Base-by-base conservation (phyloP, 2,329 filamentous ascomycete genomes). In the Cytospora paraplurivora region DNA sequence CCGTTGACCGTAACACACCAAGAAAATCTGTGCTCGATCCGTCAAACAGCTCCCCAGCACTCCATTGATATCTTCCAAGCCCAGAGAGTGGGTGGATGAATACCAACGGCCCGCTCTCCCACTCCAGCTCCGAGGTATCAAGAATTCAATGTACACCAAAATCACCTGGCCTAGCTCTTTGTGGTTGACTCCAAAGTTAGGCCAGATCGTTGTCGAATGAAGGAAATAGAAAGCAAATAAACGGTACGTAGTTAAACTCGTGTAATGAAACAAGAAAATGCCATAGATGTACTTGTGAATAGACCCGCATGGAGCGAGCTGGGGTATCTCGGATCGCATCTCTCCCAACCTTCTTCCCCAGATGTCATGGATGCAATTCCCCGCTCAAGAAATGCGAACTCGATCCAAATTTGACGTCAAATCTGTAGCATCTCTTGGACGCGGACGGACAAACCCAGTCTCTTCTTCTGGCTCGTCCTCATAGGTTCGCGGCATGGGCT, bases 241-340 rank as follows among this genome's bases (percentile, higher is more conserved):
- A 47, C 37, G 27, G 21, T 54, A n/a, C 47, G 57, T 60, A 52
- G 35, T 60, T 60, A 60, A 63, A 60, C 35, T 34, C 50, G 56
- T 56, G 52, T 60, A 60, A 41, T 32, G 52, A 53, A 56, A 51
- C n/a, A 62, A 62, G 57, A 41, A 51, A 38, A 59, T 41, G 58
- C 41, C 47, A 57, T 59, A 53, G 38, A 32, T 62, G 37, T 37
- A 56, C 27, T 51, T 37, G 62, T 67, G 62, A 69, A 67, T 67
- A 67, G 68, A 67, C 70, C 68, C 69, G 64, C 62, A 59, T 66
- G 66, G 66, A 68, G 59, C 64, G 67, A 70, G 69, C 68, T 66
- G 71, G 27, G 71, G 71, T 73, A 73, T 73, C 71, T 72, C 70
- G 67, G 66, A 71, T 65, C 66, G 66, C 69, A 67, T 66, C 56